phyloP scores from a whole-genome alignment of 1,284 basidiomycete genomes.

The Amylostereum chailletii region DNA sequence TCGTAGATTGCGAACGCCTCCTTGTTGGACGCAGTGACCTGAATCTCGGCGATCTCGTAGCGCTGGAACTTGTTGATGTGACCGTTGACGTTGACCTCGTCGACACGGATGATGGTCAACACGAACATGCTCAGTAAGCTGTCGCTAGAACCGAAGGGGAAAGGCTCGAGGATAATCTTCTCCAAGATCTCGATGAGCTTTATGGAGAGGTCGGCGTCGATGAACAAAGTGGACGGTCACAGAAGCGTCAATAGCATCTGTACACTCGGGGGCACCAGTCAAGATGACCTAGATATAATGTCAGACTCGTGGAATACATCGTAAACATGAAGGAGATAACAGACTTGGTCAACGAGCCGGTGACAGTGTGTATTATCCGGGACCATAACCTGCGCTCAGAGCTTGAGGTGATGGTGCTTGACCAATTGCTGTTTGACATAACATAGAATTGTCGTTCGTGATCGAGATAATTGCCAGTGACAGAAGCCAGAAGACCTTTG shows the following conservation, averaged over 20 bases:
- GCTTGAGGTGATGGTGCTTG: slow-evolving; percentile 90
- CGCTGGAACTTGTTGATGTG: slow-evolving; percentile 98
- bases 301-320: slow-evolving; percentile 1
- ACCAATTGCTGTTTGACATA: slow-evolving; percentile 93
- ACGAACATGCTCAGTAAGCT: slow-evolving; percentile 93
- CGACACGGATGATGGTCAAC: slow-evolving; percentile 93
- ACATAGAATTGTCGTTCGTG: slow-evolving; percentile 99
- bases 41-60: slow-evolving; percentile 93
- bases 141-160: slow-evolving; percentile 96
- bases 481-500: slow-evolving; percentile 88
- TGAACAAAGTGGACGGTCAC: slow-evolving; percentile 97
- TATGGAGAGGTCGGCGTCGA: slow-evolving; percentile 93
- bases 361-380: slow-evolving; percentile 90
- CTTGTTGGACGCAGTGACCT: slow-evolving; percentile 95
- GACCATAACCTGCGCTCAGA: slow-evolving; percentile 94
- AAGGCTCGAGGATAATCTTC: slow-evolving; percentile 97
- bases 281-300: slow-evolving; percentile 60
- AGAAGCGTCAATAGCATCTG: slow-evolving; percentile 98
- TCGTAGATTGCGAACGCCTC: slow-evolving; percentile 96
- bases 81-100: slow-evolving; percentile 97
- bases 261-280: slow-evolving; percentile 94
- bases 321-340: slow-evolving; percentile 8
- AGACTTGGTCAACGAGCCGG: slow-evolving; percentile 89
- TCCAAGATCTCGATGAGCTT: slow-evolving; percentile 97
- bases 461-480: slow-evolving; percentile 95